Conservation (phyloP, 345 rosid genomes). For the Salix purpurea region DNA sequence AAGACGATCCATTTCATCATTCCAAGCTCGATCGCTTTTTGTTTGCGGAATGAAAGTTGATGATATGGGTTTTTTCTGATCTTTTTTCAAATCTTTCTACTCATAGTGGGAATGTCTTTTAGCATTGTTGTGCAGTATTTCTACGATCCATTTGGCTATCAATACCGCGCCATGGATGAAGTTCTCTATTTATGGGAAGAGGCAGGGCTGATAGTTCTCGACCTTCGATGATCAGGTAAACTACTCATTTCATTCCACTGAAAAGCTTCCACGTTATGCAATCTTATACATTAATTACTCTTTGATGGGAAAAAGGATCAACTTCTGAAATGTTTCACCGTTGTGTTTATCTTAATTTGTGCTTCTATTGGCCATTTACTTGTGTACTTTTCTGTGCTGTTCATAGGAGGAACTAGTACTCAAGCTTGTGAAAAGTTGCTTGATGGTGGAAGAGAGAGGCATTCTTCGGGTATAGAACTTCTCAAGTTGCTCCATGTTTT, state of each 20-base stretch:
- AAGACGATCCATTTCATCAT: no score
- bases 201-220: neutral
- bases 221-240: neutral
- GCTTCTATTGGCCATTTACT: neutral
- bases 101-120: neutral
- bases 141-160: conserved; percentile 19
- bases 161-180: conserved; percentile 7
- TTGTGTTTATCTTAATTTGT: neutral
- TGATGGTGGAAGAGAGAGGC: no score
- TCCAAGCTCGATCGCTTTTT: no score
- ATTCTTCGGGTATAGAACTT: no score
- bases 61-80: no score
- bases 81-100: no score
- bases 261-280: no score
- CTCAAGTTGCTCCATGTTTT: no score
- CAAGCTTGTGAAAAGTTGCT: no score
- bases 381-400: no score
- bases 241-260: neutral
- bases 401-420: no score
- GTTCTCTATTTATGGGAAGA: conserved; percentile 12
- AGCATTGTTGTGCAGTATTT: neutral
- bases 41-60: no score
- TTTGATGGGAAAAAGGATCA: neutral
- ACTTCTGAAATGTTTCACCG: neutral
- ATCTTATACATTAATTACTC: neutral